Evolutionary conservation across 768 basidiomycete genomes (phyloP), one percentile per base, ranked within the genome.

Genomic region (Amanita pallidorosea): DNA sequence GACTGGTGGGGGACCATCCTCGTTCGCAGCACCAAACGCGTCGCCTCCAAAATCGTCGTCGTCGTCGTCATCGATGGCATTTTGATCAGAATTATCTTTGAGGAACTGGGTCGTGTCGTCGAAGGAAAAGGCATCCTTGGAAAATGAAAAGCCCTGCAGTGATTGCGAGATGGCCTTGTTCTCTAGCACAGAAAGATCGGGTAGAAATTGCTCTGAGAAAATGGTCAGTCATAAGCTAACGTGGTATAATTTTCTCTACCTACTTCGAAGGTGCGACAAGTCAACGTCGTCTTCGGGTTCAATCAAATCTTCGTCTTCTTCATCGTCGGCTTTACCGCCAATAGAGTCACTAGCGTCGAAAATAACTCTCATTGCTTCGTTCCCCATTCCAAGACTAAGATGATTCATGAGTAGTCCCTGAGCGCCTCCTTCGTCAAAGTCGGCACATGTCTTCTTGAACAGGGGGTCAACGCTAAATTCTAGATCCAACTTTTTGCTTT

Each of bases 371-470:
- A 97, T 73, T 36, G 80, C 81, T 53, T 94, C 90, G 15, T 76
- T 77, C 2, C 87, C 88, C 1, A 84, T 71, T 17, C 85, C 87
- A 49, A 90, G 59, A 47, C 78, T 76, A 37, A 99, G 73, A 61
- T 99, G 96, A 61, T 99, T 98, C 94, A 98, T 95, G 29, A 99
- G 70, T 43, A 99, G 68, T 9, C 96, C 96, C 53, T 89, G 84
- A 0, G 96, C 96, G 44, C 96, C 95, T 37, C 94, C 96, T 65
- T 99, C 96, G 63, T 99, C 96, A 60, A 99, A 98, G 62, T 99
- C 96, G 20, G 90, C 95, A 59, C 85, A 90, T 2, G 96, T 98
- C 73, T 99, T 99, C 69, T 80, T 88, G 71, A 99, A 99, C 31
- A 99, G 73, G 1, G 96, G 96, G 62, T 99, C 96, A 25, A 99